Evolutionary conservation across 140 eudicot genomes (phyloP), one percentile per base, ranked within the genome.

Genomic region (Oenanthe javanica): DNA sequence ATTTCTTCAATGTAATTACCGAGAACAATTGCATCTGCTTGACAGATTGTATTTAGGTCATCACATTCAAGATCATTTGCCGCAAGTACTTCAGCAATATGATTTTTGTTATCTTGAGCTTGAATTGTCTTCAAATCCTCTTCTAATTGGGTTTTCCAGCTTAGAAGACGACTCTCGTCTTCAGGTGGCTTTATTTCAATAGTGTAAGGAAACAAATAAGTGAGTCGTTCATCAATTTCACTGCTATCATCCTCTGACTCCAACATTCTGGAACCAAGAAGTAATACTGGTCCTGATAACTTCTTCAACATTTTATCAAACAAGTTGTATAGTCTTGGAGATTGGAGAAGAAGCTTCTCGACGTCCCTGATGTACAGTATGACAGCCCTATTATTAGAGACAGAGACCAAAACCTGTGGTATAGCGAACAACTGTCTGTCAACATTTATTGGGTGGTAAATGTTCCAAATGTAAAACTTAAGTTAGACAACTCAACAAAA

Each of bases 1-100:
- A 94, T 94, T 83, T 94, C 97, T 52, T 94, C 92, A 1, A 94
- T 92, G 81, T 89, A 85, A 82, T 92, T 72, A 79, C 98, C 84
- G 67, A 94, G 89, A 83, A 89, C 85, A 84, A 88, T 50, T 9
- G 97, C 86, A 89, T 94, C 98, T 10, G 93, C 92, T 25, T 84
- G 92, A 78, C 98, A 94, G 76, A 94, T 90, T 52, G 96, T 86
- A 77, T 89, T 90, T 59, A 94, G 86, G 85, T 94, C 98, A 81
- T 94, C 97, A 79, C 98, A 94, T 52, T 87, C 96, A n/a, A 94
- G 89, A 87, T 94, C 97, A 77, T 94, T 94, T 70, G 94, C 97
- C n/a, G 93, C 96, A 81, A 94, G 91, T 46, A 94, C 94, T 79
- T 92, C 93, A 75, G 95, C 83, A 57, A 94, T 94, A 80, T 94